Conservation (phyloP, 495 filamentous ascomycete species). For the Monascus purpureus region DNA sequence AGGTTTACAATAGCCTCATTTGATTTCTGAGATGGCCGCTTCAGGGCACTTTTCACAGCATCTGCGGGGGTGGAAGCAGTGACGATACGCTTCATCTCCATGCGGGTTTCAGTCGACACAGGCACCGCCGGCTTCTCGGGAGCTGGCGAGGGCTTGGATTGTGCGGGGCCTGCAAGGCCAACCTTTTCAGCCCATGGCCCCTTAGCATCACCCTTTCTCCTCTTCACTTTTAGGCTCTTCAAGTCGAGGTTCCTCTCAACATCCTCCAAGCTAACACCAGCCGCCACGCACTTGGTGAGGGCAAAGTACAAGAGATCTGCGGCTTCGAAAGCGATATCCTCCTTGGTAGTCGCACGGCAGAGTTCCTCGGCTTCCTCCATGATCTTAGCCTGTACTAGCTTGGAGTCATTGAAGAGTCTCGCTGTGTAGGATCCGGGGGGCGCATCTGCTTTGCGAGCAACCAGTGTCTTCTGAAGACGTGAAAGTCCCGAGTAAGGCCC, state of each 20-base stretch:
- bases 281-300: constrained; percentile 68
- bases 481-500: constrained; percentile 69
- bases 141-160: constrained; percentile 18
- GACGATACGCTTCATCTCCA: constrained; percentile 70
- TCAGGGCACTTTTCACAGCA: constrained; percentile 55
- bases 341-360: constrained; percentile 65
- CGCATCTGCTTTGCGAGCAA: constrained; percentile 62
- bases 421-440: constrained; percentile 88
- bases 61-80: constrained; percentile 42
- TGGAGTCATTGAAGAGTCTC: constrained; percentile 77
- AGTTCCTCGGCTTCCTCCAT: constrained; percentile 96
- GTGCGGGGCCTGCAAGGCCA: constrained; percentile 38
- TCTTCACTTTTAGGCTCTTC: constrained; percentile 86
- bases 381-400: constrained; percentile 84
- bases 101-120: constrained; percentile 40
- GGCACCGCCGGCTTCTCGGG: constrained; percentile 16
- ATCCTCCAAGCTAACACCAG: constrained; percentile 73
- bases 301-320: constrained; percentile 95
- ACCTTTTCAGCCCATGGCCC: constrained; percentile 74
- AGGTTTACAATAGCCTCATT: constrained; percentile 80
- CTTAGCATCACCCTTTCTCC: constrained; percentile 87
- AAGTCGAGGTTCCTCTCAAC: constrained; percentile 85
- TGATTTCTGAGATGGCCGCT: constrained; percentile 84
- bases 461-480: constrained; percentile 71
- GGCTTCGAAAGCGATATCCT: constrained; percentile 84